These are phyloP conservation scores for Termitomyces sp. DNA, from an alignment of 768 basidiomycete genomes.

Conservation along the genomic window DNA sequence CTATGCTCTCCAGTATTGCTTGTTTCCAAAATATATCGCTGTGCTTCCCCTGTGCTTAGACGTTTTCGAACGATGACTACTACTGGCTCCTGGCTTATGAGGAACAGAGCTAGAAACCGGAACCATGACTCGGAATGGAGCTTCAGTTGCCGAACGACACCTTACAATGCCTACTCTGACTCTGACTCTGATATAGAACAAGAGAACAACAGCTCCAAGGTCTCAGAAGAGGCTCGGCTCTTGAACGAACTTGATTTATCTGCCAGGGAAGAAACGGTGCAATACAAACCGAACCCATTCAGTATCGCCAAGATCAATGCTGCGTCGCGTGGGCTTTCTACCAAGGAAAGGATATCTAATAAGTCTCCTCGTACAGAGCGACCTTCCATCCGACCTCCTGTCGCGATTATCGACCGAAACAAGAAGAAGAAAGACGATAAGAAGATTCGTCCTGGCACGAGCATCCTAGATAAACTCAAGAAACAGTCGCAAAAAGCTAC, in stretches of 20 bases:
- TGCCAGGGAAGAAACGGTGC: constrained; percentile 51
- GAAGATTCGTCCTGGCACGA: constrained; percentile 7
- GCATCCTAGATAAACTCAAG: constrained; percentile 43
- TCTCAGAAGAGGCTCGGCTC: constrained; percentile 21
- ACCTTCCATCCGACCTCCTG: not conserved
- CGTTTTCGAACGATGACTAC: not conserved
- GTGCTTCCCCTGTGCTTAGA: not conserved
- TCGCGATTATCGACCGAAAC: not conserved
- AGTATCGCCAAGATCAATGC: constrained; percentile 79
- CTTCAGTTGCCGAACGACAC: constrained; percentile 29
- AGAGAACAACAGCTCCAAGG: constrained; percentile 16
- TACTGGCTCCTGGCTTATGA: not conserved
- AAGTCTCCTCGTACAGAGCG: not conserved
- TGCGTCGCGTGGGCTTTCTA: constrained; percentile 33
- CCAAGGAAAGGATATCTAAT: not conserved
- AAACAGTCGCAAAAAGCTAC: constrained; percentile 27
- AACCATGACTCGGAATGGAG: constrained; percentile 25
- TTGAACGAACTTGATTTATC: constrained; percentile 57
- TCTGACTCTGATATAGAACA: constrained; percentile 16
- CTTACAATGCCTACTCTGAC: constrained; percentile 16
- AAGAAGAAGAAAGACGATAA: not conserved
- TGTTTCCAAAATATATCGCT: not conserved
- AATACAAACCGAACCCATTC: constrained; percentile 75
- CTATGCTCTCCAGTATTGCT: not conserved
- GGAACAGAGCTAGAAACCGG: not conserved